phyloP scores from a whole-genome alignment of 805 yeast genomes.

The Priceomyces haplophilus region DNA sequence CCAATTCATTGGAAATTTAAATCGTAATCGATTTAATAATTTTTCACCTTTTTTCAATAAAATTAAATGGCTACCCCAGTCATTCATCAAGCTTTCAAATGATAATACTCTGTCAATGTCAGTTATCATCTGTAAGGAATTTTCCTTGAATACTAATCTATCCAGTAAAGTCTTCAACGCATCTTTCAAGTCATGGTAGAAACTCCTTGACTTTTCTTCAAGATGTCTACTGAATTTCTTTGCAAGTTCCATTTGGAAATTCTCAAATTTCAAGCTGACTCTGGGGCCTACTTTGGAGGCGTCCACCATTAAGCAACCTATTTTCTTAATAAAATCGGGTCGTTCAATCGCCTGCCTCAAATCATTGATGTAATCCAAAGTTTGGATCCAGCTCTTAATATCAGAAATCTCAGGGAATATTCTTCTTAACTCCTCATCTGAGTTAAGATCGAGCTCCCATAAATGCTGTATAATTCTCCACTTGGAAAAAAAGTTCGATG shows the following conservation, averaged over 20 bases:
- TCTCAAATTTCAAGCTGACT: slow-evolving; percentile 52
- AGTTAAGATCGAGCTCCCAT: slow-evolving; percentile 50
- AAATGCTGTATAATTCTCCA: slow-evolving; percentile 59
- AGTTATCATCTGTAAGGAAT: slow-evolving; percentile 36
- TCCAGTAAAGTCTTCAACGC: slow-evolving; percentile 26
- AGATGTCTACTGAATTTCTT: slow-evolving; percentile 40
- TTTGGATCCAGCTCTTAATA: slow-evolving; percentile 46
- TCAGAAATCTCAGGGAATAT: slow-evolving; percentile 17
- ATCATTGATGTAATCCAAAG: slow-evolving; percentile 41
- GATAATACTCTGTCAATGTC: slow-evolving; percentile 28
- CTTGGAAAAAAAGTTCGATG: slow-evolving; percentile 35
- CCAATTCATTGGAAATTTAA: slow-evolving; percentile 53
- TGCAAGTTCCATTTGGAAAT: slow-evolving; percentile 52
- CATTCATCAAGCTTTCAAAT: slow-evolving; percentile 5
- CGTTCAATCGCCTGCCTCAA: slow-evolving; percentile 51
- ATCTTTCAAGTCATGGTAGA: slow-evolving; percentile 28
- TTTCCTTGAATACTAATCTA: slow-evolving; percentile 36
- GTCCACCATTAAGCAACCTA: slow-evolving; percentile 45
- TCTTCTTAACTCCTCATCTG: slow-evolving; percentile 34
- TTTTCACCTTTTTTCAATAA: slow-evolving; percentile 27
- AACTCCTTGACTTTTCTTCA: slow-evolving; percentile 21
- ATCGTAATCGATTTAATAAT: slow-evolving; percentile 42
- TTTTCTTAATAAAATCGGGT: slow-evolving; percentile 31
- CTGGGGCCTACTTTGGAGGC: slow-evolving; percentile 53
- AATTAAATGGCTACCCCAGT: slow-evolving; percentile 18